A percentile compares a stretch with the other conserved stretches of the same genome.
These are phyloP conservation scores for Lizanozyma gosingica DNA, from an alignment of 1,139 yeast species.

Conservation along the genomic window DNA sequence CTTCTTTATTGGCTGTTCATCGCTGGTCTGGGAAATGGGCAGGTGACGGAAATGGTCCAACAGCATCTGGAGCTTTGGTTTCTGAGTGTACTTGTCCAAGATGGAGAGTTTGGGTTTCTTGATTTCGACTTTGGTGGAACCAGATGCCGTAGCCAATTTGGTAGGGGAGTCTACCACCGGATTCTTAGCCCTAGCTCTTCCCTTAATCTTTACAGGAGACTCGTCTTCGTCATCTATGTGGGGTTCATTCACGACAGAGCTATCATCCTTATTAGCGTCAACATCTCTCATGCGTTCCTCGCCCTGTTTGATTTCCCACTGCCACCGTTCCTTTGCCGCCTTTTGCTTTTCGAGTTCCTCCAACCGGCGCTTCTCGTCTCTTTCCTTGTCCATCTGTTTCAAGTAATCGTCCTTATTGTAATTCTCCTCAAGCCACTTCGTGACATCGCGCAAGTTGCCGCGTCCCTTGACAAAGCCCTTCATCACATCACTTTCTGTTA, in stretches of 20 bases:
- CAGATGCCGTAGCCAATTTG: neutral
- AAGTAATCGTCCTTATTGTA: slow-evolving; percentile 23
- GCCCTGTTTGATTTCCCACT: neutral
- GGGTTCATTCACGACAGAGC: neutral
- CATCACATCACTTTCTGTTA: slow-evolving; percentile 43
- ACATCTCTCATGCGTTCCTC: neutral
- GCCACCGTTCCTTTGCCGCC: neutral
- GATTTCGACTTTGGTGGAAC: slow-evolving; percentile 51
- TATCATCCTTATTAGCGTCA: neutral
- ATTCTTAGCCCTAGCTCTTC: slow-evolving; percentile 21
- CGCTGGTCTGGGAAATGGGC: slow-evolving; percentile 7
- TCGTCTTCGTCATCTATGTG: slow-evolving; percentile 19
- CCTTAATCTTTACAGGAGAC: slow-evolving; percentile 27
- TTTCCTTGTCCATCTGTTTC: slow-evolving; percentile 15
- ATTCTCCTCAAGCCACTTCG: slow-evolving; percentile 37
- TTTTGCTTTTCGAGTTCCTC: slow-evolving; percentile 6
- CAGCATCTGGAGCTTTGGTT: slow-evolving; percentile 19
- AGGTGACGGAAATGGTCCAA: slow-evolving; percentile 15
- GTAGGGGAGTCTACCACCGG: neutral
- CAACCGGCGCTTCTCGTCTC: slow-evolving; percentile 6
- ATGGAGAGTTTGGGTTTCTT: slow-evolving; percentile 46
- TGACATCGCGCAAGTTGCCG: slow-evolving; percentile 47
- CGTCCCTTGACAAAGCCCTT: slow-evolving; percentile 55
- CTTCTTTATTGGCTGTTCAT: slow-evolving; percentile 15
- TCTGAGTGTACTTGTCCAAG: slow-evolving; percentile 38